These are phyloP conservation scores for Metschnikowia matae DNA, from an alignment of 805 yeast genomes.

Conservation along the genomic window DNA sequence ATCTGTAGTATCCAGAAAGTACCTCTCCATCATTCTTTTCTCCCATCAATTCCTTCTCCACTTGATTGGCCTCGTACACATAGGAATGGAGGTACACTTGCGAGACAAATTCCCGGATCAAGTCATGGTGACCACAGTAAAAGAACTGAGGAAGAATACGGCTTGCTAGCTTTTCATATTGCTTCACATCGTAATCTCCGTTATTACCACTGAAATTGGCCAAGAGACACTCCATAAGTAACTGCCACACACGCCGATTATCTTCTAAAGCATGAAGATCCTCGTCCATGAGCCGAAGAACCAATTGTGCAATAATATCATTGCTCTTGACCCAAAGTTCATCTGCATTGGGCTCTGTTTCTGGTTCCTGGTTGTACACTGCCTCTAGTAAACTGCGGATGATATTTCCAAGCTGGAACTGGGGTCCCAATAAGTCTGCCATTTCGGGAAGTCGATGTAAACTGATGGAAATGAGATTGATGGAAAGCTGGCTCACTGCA, in stretches of 20 bases:
- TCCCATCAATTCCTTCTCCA: conserved; percentile 33
- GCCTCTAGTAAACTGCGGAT: conserved; percentile 51
- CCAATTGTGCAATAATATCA: conserved; percentile 34
- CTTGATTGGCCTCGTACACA: conserved; percentile 52
- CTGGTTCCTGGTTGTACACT: conserved; percentile 41
- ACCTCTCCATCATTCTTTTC: conserved; percentile 12
- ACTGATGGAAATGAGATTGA: conserved; percentile 36
- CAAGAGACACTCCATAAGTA: conserved; percentile 39
- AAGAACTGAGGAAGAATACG: conserved; percentile 40
- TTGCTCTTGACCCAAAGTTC: conserved; percentile 53
- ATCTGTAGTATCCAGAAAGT: conserved; percentile 14
- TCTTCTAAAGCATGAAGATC: conserved; percentile 8
- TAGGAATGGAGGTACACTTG: conserved; percentile 58
- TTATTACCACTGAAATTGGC: conserved; percentile 35
- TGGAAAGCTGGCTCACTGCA: conserved; percentile 50
- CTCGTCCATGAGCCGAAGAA: conserved; percentile 26
- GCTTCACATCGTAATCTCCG: conserved; percentile 45
- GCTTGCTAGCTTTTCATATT: conserved; percentile 40
- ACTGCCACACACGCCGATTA: conserved; percentile 33
- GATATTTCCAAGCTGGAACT: conserved; percentile 35
- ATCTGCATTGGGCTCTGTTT: conserved; percentile 21
- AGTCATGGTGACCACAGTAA: conserved; percentile 10
- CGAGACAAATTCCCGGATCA: conserved; percentile 42
- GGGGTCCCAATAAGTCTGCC: conserved; percentile 39
- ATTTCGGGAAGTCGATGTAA: conserved; percentile 30